These are phyloP conservation scores for Macrotyloma uniflorum DNA, from an alignment of 306 rosid genomes.

Conservation along the genomic window DNA sequence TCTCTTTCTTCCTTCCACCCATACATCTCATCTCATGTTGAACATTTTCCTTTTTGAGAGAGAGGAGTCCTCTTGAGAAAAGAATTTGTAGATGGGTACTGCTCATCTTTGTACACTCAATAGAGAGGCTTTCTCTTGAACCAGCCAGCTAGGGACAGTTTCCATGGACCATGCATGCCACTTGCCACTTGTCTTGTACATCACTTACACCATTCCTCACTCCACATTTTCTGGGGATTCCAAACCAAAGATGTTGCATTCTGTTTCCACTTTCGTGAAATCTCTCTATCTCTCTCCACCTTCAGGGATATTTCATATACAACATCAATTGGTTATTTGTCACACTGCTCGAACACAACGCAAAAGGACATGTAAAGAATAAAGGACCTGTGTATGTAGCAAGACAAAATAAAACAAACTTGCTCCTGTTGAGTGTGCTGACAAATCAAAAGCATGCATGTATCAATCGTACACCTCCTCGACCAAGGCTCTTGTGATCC, in stretches of 20 bases:
- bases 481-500: not conserved
- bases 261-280: constrained; percentile 40
- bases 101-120: constrained; percentile 45
- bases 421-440: constrained; percentile 32
- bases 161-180: constrained; percentile 57
- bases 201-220: constrained; percentile 51
- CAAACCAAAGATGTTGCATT: constrained; percentile 42
- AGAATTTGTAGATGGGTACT: constrained; percentile 51
- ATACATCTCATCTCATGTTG: not conserved
- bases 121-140: not conserved
- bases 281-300: constrained; percentile 26
- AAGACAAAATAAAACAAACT: constrained; percentile 9
- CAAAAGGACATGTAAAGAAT: not conserved
- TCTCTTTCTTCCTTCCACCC: not conserved
- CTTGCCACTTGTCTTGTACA: constrained; percentile 60
- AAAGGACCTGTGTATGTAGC: not conserved
- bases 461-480: constrained; percentile 15
- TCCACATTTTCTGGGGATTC: constrained; percentile 60
- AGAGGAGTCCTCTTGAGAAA: constrained; percentile 22
- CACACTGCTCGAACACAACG: constrained; percentile 1
- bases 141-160: not conserved
- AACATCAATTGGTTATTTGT: constrained; percentile 24
- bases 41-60: not conserved
- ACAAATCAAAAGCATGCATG: constrained; percentile 24
- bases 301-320: not conserved